Base-by-base conservation (phyloP, 306 rosid genomes). In the Datisca glomerata region DNA sequence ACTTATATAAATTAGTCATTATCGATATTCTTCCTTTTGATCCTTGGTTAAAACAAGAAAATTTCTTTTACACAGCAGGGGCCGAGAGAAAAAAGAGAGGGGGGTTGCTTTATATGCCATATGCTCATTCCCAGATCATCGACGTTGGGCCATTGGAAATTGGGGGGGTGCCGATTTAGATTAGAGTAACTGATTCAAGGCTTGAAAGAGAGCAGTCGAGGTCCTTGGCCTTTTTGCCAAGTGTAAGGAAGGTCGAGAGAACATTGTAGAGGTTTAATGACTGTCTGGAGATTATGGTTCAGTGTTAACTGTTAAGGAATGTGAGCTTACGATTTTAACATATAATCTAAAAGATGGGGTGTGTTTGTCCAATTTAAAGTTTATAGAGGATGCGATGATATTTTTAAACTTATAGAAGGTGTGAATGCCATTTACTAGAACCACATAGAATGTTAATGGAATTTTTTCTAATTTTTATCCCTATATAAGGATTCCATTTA, bases 61-160 rank as follows among this genome's bases (percentile, higher is more conserved):
- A n/a, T n/a, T n/a, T n/a, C n/a, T n/a, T n/a, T n/a, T n/a, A n/a
- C n/a, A n/a, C n/a, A n/a, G 94, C 0, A 72, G 56, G 16, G 67
- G 65, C 15, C 71, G 81, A 6, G 94, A 78, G 65, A 62, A 21
- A 70, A 82, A 72, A 17, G 94, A 82, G 53, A 85, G 85, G 0
- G 94, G 89, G 1, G 78, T 89, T 10, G 94, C 94, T 34, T 82
- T 83, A 1, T 75, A 66, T 43, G 74, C 91, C 1, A 45, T 75
- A 22, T 83, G 94, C 22, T 83, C 74, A 0, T 83, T 64, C 44
- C 71, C 77, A 1, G 85, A 68, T 3, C 78, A 83, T 37, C 77
- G 91, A 37, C 25, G 70, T 33, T 65, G 80, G 31, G 85, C 78
- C 0, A 75, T 71, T 49, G n/a, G 79, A 72, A 19, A 64, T 81